Evolutionary conservation across 129 eudicot species (phyloP), one percentile per base, ranked within the genome.

Genomic region (Pittosporum tobira): DNA sequence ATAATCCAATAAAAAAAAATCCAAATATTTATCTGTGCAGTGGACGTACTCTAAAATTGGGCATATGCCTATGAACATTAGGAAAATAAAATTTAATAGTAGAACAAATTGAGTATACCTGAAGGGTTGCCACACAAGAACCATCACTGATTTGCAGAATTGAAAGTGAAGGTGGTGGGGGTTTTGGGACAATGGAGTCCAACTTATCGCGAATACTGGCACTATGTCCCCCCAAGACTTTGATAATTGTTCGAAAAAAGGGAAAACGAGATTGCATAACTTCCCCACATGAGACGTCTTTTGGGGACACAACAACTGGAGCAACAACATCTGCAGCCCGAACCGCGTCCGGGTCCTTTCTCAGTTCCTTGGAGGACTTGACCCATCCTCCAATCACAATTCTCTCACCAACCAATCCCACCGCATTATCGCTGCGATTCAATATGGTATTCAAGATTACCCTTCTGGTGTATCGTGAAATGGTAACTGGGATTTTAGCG

Each of bases 381-480:
- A 86, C 98, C 96, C 96, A 86, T 30, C 96, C 96, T 9, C 95
- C 95, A 3, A 91, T 64, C 66, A 91, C 94, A 43, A 86, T 62
- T 62, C 79, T 76, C 48, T 76, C 78, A 14, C 89, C 98, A 8
- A 83, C 63, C 74, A 83, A 60, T 44, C 81, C 89, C 36, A 65
- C 29, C 20, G 90, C 94, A 14, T 79, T 74, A 16, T 86, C 94
- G 13, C 31, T 18, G 22, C 85, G 84, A 52, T 59, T 75, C 22
- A 78, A 50, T 24, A 86, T 59, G 34, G 88, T 61, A 64, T 83
- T 86, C 76, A 91, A 42, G 6, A 81, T 38, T 54, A 81, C 83
- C 77, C 98, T 74, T 55, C 79, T 73, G 16, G 94, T 68, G 59
- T 84, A 88, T 38, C 67, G 84, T 1, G 77, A 58, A 40, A 61